These are phyloP conservation scores for Limnanthes douglasii DNA, from an alignment of 345 rosid genomes.

Conservation along the genomic window DNA sequence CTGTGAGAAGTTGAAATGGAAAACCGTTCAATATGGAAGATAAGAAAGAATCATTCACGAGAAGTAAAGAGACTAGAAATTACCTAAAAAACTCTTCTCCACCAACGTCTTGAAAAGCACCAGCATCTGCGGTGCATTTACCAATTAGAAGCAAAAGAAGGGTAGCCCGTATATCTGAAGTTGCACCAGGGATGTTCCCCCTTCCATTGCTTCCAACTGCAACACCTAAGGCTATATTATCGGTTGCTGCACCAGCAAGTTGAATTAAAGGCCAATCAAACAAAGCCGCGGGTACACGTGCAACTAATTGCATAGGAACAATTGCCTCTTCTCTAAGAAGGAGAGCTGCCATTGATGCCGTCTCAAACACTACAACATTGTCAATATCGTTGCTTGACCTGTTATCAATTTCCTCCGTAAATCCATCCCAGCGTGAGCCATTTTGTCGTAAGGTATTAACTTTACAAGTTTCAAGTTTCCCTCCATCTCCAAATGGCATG, in stretches of 20 bases:
- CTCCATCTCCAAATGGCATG: constrained; percentile 24
- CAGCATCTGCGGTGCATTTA: constrained; percentile 86
- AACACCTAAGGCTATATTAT: constrained; percentile 82
- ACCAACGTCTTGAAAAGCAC: constrained; percentile 78
- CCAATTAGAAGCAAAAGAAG: constrained; percentile 82
- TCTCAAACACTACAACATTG: constrained; percentile 31
- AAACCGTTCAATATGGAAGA: constrained; percentile 4
- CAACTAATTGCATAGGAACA: constrained; percentile 90
- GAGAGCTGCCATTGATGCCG: constrained; percentile 89
- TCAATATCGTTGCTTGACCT: constrained; percentile 25
- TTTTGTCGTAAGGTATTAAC: constrained; percentile 26
- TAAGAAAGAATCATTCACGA: constrained; percentile 3
- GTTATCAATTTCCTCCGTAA: constrained; percentile 30
- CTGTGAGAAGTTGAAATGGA: constrained; percentile 25
- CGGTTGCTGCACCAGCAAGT: constrained; percentile 93
- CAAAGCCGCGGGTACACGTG: constrained; percentile 82
- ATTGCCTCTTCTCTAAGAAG: constrained; percentile 83
- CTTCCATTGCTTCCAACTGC: constrained; percentile 99
- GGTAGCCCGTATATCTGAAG: constrained; percentile 90
- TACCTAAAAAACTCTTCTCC: constrained; percentile 95
- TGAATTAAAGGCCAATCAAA: constrained; percentile 98
- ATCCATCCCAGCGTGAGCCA: constrained; percentile 16
- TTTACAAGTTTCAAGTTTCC: constrained; percentile 21
- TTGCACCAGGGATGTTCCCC: constrained; percentile 94
- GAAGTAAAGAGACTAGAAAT: constrained; percentile 9